Evolutionary conservation across 371 early-diverging fungal genomes (phyloP), one percentile per base, ranked within the genome.

Genomic region (Mucor circinelloides): DNA sequence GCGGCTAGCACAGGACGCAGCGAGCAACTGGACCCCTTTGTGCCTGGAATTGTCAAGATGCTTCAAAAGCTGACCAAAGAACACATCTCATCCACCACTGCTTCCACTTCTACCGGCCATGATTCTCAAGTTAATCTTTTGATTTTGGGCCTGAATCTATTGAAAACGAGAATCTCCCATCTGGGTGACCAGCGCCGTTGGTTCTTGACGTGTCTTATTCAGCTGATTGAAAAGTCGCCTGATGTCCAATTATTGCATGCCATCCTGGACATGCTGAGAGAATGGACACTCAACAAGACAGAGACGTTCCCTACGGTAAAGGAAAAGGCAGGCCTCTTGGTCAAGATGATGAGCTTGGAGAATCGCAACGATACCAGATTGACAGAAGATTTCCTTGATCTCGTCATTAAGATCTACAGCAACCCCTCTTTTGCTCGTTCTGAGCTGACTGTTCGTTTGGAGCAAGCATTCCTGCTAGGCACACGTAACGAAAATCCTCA

Each of bases 241-340:
- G 92, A 94, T 68, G 72, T 85, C 9, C 87, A 84, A 27, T 71
- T 99, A 7, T 76, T 93, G 28, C 79, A 89, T 5, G 85, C 85
- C 9, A 89, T 98, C 42, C 73, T 98, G 50, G 87, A 88, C 17
- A 90, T 97, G 85, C 86, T 92, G 10, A 86, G 87, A 17, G 90
- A 91, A 40, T 99, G 99, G 99, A 89, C 96, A 2, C 74, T 93
- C 40, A 84, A 84, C 7, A 86, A 89, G 52, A 76, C 77, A 6
- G 94, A 96, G 58, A 77, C 93, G 1, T 95, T 96, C 82, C 99
- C 99, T 0, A 97, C 98, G 5, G 84, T 94, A 64, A 97, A 95
- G 80, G 99, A 98, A 73, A 97, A 98, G 74, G 93, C 97, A 1
- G 91, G 90, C 52, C 76, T 98, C 31, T 78, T 97, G 78, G 89